A percentile compares a stretch with the other conserved stretches of the same genome.
Evolutionary conservation across 2,329 filamentous ascomycete genomes (phyloP).

Genomic region (Neophaeococcomyces mojaviensis): DNA sequence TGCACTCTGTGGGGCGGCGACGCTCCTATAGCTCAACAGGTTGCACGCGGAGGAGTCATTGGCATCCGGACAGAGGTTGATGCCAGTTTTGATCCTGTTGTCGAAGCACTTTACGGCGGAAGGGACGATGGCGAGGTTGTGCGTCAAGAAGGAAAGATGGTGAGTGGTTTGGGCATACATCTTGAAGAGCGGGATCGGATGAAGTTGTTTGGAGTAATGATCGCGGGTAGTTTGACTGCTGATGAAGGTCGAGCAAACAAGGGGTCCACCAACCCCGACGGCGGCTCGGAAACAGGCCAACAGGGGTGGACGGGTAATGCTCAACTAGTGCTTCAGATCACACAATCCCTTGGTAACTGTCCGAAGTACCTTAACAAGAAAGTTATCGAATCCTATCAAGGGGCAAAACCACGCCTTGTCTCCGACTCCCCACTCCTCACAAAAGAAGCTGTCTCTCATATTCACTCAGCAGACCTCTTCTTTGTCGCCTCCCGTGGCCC

Average conservation of each 20-base stretch:
- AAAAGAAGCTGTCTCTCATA: slow-evolving; percentile 48
- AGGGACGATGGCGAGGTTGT: slow-evolving; percentile 39
- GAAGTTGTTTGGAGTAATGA: slow-evolving; percentile 64
- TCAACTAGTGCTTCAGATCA: slow-evolving; percentile 60
- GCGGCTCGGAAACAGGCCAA: background rate
- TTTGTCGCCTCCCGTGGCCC: slow-evolving; percentile 63
- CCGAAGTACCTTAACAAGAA: slow-evolving; percentile 74
- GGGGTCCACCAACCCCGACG: slow-evolving; percentile 8
- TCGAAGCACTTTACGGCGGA: slow-evolving; percentile 51
- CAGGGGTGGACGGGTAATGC: slow-evolving; percentile 31
- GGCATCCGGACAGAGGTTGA: slow-evolving; percentile 58
- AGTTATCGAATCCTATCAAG: slow-evolving; percentile 44
- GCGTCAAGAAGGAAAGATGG: slow-evolving; percentile 39
- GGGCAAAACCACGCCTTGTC: slow-evolving; percentile 48
- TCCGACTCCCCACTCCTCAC: slow-evolving; percentile 44
- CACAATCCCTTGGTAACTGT: slow-evolving; percentile 55
- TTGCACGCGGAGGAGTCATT: slow-evolving; percentile 54
- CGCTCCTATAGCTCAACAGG: slow-evolving; percentile 56
- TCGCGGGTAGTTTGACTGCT: slow-evolving; percentile 52
- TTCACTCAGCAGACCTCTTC: slow-evolving; percentile 63
- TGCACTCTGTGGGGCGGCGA: slow-evolving; percentile 71
- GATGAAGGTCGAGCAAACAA: slow-evolving; percentile 25
- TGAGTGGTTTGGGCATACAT: slow-evolving; percentile 57
- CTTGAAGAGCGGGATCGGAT: slow-evolving; percentile 61
- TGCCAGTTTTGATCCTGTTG: slow-evolving; percentile 59